Evolutionary conservation across 2,329 filamentous ascomycete genomes (phyloP), one percentile per base, ranked within the genome.

Genomic region (Aspergillus sp.): DNA sequence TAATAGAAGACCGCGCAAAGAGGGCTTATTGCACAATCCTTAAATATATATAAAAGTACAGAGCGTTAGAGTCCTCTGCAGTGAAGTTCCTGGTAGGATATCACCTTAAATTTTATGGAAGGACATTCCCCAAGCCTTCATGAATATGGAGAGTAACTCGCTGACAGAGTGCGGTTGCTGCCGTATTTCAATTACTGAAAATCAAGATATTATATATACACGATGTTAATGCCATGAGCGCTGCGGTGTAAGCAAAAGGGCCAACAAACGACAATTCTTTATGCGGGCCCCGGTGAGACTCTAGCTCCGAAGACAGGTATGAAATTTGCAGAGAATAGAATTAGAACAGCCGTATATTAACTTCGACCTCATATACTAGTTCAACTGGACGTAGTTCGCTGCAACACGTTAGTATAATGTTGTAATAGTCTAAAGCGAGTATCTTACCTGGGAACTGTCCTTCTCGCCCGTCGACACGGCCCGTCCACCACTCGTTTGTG

Each of bases 401-500:
- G 53, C 43, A 41, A 7, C 9, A 47, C 26, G 48, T 67, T 60
- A 64, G 58, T 47, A 26, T 48, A 24, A n/a, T 24, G n/a, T 24
- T 26, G 8, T 36, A 20, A 44, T 8, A 5, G 5, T 39, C 15
- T 11, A 30, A 22, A 2, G 15, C 15, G 45, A 5, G 41, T 20
- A 26, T 75, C 85, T 71, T 81, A 96, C 95, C 95, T 77, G 95
- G 95, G 74, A 99, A 99, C 71, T 98, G 93, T 24, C 95, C 95
- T 69, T 90, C 81, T 76, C 88, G 89, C 48, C 89, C 91, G 58
- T 89, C 82, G 53, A 96, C 71, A 71, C 86, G 90, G 38, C 95
- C 95, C 8, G 83, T 88, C 95, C 95, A 99, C 95, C 95, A 99
- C 75, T 99, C 95, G 66, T 99, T 98, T 51, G 91, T 88, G 68